Evolutionary conservation across 176 grass and related monocot genomes (phyloP), one percentile per base, ranked within the genome.

Genomic region (Aegilops speltoides): DNA sequence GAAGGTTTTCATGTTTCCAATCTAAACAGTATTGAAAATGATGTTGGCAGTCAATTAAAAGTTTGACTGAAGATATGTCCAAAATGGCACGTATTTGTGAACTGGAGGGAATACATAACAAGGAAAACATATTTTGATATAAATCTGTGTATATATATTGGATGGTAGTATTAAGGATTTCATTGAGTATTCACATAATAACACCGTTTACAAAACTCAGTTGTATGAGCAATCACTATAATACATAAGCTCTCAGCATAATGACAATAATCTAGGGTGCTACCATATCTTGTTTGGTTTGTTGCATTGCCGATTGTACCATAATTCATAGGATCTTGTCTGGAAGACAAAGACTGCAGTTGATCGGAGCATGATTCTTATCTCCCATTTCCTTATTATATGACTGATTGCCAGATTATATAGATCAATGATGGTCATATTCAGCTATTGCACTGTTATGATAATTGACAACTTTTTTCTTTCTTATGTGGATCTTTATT

Each of bases 311-410:
- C 23, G 64, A 64, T 87, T 66, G 67, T 56, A 74, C 69, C 24
- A 22, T 65, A 79, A 29, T 28, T 22, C 34, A 40, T 61, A 60
- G 81, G 19, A 14, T 59, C 41, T 24, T 80, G 7, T 77, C 34
- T 60, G 72, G 61, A 37, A 32, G 73, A 76, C 15, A 69, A 37
- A 32, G 73, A 76, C 15, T 76, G 73, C 8, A 76, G 26, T 85
- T 34, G 23, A 37, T 32, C 20, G 10, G 76, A 69, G 61, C 80
- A 23, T 24, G 64, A 5, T 72, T 29, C 14, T 38, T 62, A 22
- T 86, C 17, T 50, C 70, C 19, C 24, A 76, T 81, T 76, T 67
- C 16, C 8, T 40, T 6, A 68, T 63, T 68, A 82, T 86, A 16
- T 60, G 19, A 76, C 14, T 83, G 14, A 76, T 46, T 76, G 15